Evolutionary conservation across 2,329 filamentous ascomycete species (phyloP), one percentile per base, ranked within the genome.

Genomic region (Cryphonectria radicalis): DNA sequence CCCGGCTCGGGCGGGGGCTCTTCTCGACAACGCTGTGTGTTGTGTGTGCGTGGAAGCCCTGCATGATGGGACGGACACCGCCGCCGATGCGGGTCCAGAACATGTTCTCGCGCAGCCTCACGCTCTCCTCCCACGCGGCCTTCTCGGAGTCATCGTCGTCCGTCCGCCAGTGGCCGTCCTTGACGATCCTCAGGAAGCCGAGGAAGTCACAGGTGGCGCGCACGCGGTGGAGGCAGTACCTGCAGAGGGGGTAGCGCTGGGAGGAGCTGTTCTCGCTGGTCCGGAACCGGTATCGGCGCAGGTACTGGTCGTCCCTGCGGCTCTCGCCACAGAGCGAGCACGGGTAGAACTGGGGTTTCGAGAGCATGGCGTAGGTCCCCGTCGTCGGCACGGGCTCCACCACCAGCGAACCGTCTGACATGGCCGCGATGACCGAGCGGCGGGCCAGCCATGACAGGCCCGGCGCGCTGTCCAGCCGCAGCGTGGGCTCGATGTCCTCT

Each of bases 71-170:
- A 17, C 98, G 83, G 2, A 99, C 94, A 19, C 96, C 96, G 40
- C 95, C 96, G 37, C 95, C 95, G 67, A 99, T 90, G 69, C 96
- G 89, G 66, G 93, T 90, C 96, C 96, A 99, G 79, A 99, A 99
- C 92, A 99, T 97, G 76, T 95, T 91, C 80, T 99, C 96, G 66
- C 96, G 88, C 64, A 98, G 82, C 42, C 92, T 89, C 14, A 98
- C 92, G 70, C 94, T 94, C 83, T 99, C 96, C 79, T 98, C 95
- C 96, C 96, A 99, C 0, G 94, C 94, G 40, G 90, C 89, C 78
- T 92, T 93, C 81, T 97, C 93, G 46, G 94, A 93, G 66, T 96
- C 93, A 55, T 92, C 89, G 70, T 92, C 93, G 63, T 95, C 93
- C 17, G 92, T 91, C 66, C 93, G 90, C 90, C 96, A 96, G 77